A percentile compares a stretch with the other conserved stretches of the same genome.
Evolutionary conservation across 176 grass and related monocot species (phyloP).

Genomic region (Thinopyrum elongatum): DNA sequence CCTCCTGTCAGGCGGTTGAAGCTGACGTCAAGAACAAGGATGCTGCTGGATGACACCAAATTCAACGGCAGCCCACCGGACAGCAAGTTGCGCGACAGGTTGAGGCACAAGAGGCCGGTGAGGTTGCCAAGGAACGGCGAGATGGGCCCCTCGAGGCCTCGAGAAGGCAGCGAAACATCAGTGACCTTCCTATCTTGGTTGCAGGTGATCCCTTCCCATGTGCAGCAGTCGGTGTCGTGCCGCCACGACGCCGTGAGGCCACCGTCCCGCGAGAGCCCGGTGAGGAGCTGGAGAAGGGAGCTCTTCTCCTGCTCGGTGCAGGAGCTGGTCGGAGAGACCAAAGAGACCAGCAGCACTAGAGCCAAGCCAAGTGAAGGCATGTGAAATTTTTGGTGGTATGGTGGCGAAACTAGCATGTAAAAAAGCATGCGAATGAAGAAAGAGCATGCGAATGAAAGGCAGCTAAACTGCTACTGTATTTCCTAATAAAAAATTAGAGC

Average conservation of each 20-base stretch:
- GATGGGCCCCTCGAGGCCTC: not conserved
- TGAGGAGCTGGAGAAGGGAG: not conserved
- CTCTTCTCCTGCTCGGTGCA: not conserved
- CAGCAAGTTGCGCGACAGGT: conserved; percentile 2
- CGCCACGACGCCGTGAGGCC: not conserved
- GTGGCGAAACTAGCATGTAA: too few species aligned
- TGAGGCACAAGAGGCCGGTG: not conserved
- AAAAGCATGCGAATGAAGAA: too few species aligned
- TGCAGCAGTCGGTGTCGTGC: not conserved
- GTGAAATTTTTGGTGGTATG: too few species aligned
- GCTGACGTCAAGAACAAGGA: conserved; percentile 8
- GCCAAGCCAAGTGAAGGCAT: not conserved
- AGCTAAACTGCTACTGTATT: too few species aligned
- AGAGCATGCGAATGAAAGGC: too few species aligned
- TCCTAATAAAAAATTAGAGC: too few species aligned
- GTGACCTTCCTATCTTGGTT: not conserved
- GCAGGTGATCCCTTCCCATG: conserved; percentile 26
- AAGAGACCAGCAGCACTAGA: not conserved
- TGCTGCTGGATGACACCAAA: not conserved
- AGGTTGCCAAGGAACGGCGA: conserved; percentile 13
- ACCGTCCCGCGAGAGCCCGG: not conserved
- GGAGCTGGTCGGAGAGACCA: not conserved
- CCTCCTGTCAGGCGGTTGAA: conserved; percentile 5
- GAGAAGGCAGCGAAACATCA: not conserved
- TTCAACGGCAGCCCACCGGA: not conserved